Percentiles rank a stretch among this genome's conserved stretches.
phyloP scores from a whole-genome alignment of 75 land plant genomes.

The Isoetes taiwanensis region DNA sequence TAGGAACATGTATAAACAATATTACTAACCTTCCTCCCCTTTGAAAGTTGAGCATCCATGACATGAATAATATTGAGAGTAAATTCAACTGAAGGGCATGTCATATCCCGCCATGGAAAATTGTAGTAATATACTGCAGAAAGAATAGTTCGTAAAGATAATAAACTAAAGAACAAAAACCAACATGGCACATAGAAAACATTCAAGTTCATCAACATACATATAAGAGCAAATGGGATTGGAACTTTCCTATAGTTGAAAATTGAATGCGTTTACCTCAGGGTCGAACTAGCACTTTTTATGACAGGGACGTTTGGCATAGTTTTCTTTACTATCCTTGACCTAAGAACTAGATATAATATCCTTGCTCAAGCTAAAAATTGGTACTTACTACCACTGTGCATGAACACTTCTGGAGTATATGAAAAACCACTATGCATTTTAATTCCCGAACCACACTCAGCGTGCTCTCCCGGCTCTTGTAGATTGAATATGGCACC shows the following conservation, averaged over 20 bases:
- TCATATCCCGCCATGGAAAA: conserved; percentile 19
- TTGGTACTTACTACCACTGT: background rate
- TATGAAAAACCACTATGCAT: conserved; percentile 14
- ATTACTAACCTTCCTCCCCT: conserved; percentile 8
- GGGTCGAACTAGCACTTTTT: background rate
- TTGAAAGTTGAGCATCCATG: conserved; percentile 12
- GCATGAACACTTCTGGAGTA: conserved; percentile 17
- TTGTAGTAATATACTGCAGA: conserved; percentile 15
- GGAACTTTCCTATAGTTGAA: background rate
- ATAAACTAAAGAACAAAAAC: background rate
- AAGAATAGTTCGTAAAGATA: background rate
- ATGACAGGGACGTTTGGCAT: background rate
- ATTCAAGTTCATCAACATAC: too few relatives aligned
- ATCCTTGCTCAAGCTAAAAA: too few relatives aligned
- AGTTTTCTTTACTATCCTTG: background rate
- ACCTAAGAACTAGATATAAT: too few relatives aligned
- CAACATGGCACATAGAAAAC: too few relatives aligned
- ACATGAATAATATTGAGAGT: conserved; percentile 12
- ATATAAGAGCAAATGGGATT: too few relatives aligned
- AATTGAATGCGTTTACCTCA: background rate
- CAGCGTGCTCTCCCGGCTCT: conserved; percentile 19
- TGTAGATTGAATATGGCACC: conserved; percentile 16
- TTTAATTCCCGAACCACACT: conserved; percentile 14
- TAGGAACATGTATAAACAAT: background rate
- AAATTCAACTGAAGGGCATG: conserved; percentile 4